phyloP scores from a whole-genome alignment of 1,284 basidiomycete species.

The Leccinum pseudoinsigne region DNA sequence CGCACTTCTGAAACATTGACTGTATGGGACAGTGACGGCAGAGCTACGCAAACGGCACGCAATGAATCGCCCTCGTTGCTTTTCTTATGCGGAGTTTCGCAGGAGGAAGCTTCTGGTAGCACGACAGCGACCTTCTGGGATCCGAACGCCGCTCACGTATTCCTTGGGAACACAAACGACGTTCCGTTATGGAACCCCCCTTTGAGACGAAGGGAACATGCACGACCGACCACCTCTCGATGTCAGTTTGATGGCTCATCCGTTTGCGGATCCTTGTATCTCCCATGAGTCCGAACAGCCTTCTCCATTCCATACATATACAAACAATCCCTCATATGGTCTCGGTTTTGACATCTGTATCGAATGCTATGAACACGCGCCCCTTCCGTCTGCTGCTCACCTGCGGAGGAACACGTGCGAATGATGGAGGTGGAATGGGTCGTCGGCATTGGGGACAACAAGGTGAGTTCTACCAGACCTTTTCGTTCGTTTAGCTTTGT shows the following conservation, averaged over 20 bases:
- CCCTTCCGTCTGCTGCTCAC: constrained; percentile 51
- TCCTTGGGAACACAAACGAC: constrained; percentile 78
- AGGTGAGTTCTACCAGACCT: neutral
- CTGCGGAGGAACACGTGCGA: constrained; percentile 1
- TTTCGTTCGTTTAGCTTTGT: neutral
- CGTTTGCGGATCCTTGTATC: constrained; percentile 14
- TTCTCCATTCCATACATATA: constrained; percentile 51
- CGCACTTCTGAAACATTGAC: constrained; percentile 32
- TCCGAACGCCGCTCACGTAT: constrained; percentile 60
- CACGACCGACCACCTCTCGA: neutral
- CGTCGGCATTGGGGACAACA: neutral
- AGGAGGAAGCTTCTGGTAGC: constrained; percentile 33
- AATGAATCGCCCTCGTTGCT: neutral
- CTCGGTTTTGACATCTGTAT: constrained; percentile 81
- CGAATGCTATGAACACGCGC: constrained; percentile 79
- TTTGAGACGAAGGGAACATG: constrained; percentile 11
- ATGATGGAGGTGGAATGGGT: constrained; percentile 3
- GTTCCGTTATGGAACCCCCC: constrained; percentile 48
- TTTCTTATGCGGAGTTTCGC: constrained; percentile 4
- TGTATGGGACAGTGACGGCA: constrained; percentile 30
- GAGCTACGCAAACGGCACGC: constrained; percentile 17
- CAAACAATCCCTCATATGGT: constrained; percentile 60
- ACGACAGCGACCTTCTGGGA: constrained; percentile 50
- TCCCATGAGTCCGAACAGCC: constrained; percentile 25
- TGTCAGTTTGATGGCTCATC: neutral